These are phyloP conservation scores for Fusarium tupiense DNA, from an alignment of 2,329 filamentous ascomycete genomes.

Conservation along the genomic window DNA sequence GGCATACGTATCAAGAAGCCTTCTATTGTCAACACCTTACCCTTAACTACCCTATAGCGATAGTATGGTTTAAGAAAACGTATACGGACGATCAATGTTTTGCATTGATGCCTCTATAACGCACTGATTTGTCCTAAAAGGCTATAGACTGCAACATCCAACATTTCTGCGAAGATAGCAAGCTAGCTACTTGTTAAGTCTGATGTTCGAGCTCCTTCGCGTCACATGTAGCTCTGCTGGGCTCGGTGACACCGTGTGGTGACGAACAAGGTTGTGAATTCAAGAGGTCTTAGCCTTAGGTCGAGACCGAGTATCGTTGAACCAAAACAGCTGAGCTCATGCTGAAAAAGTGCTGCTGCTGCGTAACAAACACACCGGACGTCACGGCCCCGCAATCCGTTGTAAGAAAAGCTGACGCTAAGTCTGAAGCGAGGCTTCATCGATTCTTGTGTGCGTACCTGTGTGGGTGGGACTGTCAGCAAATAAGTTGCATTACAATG, in stretches of 20 bases:
- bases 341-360: neutral
- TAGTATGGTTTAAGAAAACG: neutral
- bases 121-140: neutral
- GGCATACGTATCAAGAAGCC: neutral
- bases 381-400: slow-evolving; percentile 34
- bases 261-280: neutral
- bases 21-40: neutral
- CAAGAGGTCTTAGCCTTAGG: neutral
- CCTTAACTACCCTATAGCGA: neutral
- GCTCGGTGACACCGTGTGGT: neutral
- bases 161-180: neutral
- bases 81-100: neutral
- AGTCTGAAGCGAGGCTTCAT: slow-evolving; percentile 19
- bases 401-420: slow-evolving; percentile 17
- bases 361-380: slow-evolving; percentile 8
- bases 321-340: neutral
- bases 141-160: neutral
- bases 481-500: slow-evolving; percentile 22
- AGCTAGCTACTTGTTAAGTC: neutral
- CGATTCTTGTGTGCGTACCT: slow-evolving; percentile 9
- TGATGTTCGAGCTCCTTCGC: neutral
- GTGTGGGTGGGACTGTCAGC: slow-evolving; percentile 1
- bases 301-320: neutral
- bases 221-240: neutral
- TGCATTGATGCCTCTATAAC: neutral